These are phyloP conservation scores for Fusarium newnesense DNA, from an alignment of 2,329 filamentous ascomycete genomes.

Conservation along the genomic window DNA sequence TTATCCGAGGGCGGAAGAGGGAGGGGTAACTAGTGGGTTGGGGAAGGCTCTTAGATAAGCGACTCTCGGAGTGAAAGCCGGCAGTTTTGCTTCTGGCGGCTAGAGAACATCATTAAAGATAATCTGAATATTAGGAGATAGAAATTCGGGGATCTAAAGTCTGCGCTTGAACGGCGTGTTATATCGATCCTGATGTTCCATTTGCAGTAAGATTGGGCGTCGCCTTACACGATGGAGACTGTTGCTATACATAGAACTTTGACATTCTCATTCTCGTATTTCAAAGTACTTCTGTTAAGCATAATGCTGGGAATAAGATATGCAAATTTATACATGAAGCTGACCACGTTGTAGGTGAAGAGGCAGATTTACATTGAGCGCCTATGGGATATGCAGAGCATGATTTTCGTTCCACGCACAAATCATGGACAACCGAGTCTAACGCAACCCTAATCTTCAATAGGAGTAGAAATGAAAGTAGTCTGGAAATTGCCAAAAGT, in stretches of 20 bases:
- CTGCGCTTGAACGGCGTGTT: neutral
- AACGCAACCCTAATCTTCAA: accelerated
- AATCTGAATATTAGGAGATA: accelerated
- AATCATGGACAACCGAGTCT: accelerated
- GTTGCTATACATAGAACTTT: too few relatives aligned
- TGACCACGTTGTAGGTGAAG: neutral
- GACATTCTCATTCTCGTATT: too few relatives aligned
- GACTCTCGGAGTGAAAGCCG: slow-evolving; percentile 15
- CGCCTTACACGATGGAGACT: neutral
- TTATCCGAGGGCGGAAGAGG: slow-evolving; percentile 17
- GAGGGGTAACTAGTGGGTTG: slow-evolving; percentile 16
- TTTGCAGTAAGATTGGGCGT: neutral
- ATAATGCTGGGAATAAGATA: too few relatives aligned
- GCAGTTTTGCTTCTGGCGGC: neutral
- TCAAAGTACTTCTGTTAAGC: too few relatives aligned
- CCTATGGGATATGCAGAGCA: neutral
- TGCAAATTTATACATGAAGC: neutral
- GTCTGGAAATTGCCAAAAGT: neutral
- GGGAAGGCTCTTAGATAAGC: neutral
- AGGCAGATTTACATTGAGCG: neutral
- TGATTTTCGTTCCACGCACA: neutral
- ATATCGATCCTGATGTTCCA: neutral
- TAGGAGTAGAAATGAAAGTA: accelerated
- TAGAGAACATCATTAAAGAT: accelerated
- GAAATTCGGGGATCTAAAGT: accelerated